Base-by-base conservation (phyloP, 73 alveolate genomes). In the Vitrella brassicaformis region DNA sequence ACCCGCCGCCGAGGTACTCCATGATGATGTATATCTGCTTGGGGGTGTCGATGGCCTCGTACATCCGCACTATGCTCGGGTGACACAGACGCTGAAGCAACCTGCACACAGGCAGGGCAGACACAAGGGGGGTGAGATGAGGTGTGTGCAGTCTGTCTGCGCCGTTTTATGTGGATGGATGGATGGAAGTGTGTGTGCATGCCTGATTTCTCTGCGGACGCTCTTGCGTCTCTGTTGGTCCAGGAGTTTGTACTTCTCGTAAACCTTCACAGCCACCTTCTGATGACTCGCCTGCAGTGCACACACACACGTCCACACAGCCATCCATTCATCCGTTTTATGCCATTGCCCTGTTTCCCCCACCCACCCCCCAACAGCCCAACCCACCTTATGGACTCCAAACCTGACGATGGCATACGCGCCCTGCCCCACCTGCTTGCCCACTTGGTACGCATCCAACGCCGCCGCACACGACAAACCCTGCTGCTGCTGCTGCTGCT, bases 351-450 rank as follows among this genome's bases (percentile, higher is more conserved):
- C 14, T 39, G 64, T 7, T 39, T 9, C 64, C 14, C 22, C 22
- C 14, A 9, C 14, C 22, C 22, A 39, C 14, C 7, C 22, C 22
- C 14, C n/a, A 27, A 25, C 73, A 47, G 75, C 77, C 73, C 67
- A 47, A 32, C 91, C 81, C 71, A 73, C 80, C 75, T 86, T 91
- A 75, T 93, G 96, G 56, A 84, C 69, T 39, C 94, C 98, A 28
- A 84, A 81, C 79, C 86, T 79, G 31, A 93, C 98, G 28, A 84
- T 72, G 28, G 97, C 98, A 76, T 90, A 93, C 18, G 96, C 90
- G 26, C 98, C 98, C 77, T 82, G 81, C 30, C 98, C 97, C 67
- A 93, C 77, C 74, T 86, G 92, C 71, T 83, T 80, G 30, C 94
- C 92, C 28, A 87, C 70, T 74, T 66, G 26, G 72, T 39, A 39